Base-by-base conservation (phyloP, 2,329 filamentous ascomycete genomes). In the Aspergillus tubingensis region DNA sequence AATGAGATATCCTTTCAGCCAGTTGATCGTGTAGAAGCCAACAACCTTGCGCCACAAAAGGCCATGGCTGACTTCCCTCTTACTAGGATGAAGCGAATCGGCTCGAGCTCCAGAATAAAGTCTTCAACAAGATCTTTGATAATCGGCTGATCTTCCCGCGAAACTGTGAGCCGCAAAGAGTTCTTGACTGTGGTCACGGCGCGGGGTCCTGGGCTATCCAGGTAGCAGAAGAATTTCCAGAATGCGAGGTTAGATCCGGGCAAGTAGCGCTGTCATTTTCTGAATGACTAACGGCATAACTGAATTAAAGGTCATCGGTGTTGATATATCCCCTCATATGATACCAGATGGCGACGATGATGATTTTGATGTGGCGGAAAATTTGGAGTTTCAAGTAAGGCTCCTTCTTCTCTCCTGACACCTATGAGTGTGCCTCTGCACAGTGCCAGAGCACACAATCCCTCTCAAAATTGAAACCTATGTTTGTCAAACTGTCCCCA, bases 131-230 rank as follows among this genome's bases (percentile, higher is more conserved):
- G 65, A 78, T 89, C 55, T 91, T 92, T 71, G 87, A 91, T 64
- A 78, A 83, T 60, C 82, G 86, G 65, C 79, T 90, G 25, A 84
- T 92, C 68, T 91, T 92, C 62, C 88, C 89, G n/a, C 87, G 87
- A 5, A 77, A 91, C 52, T 76, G 73, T 48, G 78, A 80, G 27
- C 83, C 85, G 23, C 78, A 79, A 66, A 83, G 83, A 68, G 82
- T 92, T 44, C 80, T 92, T 27, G 90, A 92, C 60, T 91, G 88
- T 67, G 90, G 90, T 0, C 90, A 86, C 74, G 90, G 90, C 43
- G 82, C 86, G n/a, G 89, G 83, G 43, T 81, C 85, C 51, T 92
- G 90, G 90, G 88, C 89, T 21, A 77, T 85, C 36, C 87, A 89
- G 23, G 86, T 90, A 55, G 89, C 89, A 50, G 82, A 85, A 69